phyloP scores from a whole-genome alignment of 2,329 filamentous ascomycete species.

The Talaromyces sp. region DNA sequence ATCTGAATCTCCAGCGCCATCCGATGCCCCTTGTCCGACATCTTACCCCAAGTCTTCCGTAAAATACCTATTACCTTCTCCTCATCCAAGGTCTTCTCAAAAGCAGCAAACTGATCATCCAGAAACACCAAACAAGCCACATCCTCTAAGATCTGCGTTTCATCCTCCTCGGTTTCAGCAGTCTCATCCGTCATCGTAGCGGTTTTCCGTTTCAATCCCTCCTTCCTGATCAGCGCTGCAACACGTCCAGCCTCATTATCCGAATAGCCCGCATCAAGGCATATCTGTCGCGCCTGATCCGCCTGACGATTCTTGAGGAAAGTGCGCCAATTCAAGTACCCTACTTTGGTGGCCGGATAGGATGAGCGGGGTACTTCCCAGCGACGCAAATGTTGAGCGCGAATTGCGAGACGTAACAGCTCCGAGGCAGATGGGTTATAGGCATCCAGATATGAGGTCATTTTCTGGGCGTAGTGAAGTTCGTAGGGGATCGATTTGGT shows the following conservation, averaged over 20 bases:
- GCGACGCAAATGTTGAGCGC: constrained; percentile 80
- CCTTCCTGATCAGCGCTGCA: constrained; percentile 73
- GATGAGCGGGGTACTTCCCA: constrained; percentile 76
- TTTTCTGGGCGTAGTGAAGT: constrained; percentile 76
- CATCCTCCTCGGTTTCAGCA: constrained; percentile 33
- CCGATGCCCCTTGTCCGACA: constrained; percentile 62
- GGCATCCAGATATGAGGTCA: constrained; percentile 69
- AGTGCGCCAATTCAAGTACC: constrained; percentile 78
- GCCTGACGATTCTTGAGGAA: constrained; percentile 72
- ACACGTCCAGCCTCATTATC: constrained; percentile 60
- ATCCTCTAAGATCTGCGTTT: constrained; percentile 75
- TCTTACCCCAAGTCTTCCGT: constrained; percentile 74
- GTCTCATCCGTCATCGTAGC: not conserved
- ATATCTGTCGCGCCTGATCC: constrained; percentile 57
- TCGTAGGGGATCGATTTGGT: constrained; percentile 63
- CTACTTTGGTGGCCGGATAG: constrained; percentile 71
- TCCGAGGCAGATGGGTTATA: constrained; percentile 64
- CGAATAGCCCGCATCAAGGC: constrained; percentile 51
- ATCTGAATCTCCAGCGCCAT: constrained; percentile 67
- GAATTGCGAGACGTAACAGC: constrained; percentile 69
- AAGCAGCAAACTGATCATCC: constrained; percentile 81
- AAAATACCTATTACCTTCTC: constrained; percentile 72
- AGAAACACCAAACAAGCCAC: constrained; percentile 84
- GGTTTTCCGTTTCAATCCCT: constrained; percentile 56
- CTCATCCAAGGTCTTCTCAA: constrained; percentile 68